Percentiles rank a stretch among this genome's conserved stretches.
Evolutionary conservation across 192 early-diverging fungal genomes (phyloP).

Genomic region (Phlyctochytrium bullatum): DNA sequence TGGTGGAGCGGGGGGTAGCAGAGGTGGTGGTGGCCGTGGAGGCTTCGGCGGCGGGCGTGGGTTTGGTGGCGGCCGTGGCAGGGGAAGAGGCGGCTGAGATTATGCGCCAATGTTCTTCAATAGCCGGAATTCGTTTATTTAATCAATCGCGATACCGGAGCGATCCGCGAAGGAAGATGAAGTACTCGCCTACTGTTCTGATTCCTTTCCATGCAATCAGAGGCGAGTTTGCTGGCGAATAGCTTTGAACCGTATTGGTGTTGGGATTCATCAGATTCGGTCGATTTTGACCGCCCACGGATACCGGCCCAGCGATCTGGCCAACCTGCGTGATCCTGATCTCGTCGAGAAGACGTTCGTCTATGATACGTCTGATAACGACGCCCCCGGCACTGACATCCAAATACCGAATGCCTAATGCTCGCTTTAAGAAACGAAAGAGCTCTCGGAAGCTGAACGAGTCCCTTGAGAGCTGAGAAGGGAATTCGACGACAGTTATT

Average conservation of each 20-base stretch:
- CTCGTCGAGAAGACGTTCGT: conserved; percentile 30
- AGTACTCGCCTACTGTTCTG: conserved; percentile 16
- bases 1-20: conserved; percentile 34
- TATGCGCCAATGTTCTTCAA: too few species aligned
- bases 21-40: conserved; percentile 28
- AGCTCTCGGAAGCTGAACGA: not conserved
- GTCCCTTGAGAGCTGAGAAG: not conserved
- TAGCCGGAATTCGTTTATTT: too few species aligned
- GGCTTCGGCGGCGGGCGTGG: conserved; percentile 32
- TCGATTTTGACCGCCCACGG: not conserved
- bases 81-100: too few species aligned
- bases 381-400: conserved; percentile 36
- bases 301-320: conserved; percentile 19
- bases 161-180: conserved; percentile 20
- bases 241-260: not conserved
- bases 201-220: conserved; percentile 24
- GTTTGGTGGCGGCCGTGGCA: too few species aligned
- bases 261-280: not conserved
- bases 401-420: conserved; percentile 22
- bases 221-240: not conserved
- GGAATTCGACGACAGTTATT: conserved; percentile 16
- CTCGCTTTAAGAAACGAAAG: conserved; percentile 1
- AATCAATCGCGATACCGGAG: conserved; percentile 16
- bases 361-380: conserved; percentile 24
- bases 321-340: conserved; percentile 33